Percentiles rank a stretch among this genome's conserved stretches.
phyloP scores from a whole-genome alignment of 768 basidiomycete species.

The Paxillus rubicundulus region DNA sequence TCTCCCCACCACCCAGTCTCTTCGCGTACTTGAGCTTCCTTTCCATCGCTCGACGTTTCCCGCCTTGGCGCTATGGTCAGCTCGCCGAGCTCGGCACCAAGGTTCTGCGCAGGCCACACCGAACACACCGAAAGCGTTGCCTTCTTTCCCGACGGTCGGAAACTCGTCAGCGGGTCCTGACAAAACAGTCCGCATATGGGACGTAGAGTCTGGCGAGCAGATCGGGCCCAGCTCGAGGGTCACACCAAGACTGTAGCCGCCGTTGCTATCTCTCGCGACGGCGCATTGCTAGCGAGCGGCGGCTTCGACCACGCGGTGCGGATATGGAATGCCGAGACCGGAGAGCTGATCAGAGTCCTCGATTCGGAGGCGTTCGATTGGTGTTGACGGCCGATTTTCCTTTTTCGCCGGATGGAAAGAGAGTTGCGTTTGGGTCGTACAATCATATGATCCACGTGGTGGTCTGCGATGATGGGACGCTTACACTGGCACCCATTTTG shows the following conservation, averaged over 20 bases:
- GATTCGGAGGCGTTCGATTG: not conserved
- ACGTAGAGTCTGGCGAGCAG: not conserved
- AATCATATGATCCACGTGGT: not conserved
- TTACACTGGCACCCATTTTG: too few species aligned
- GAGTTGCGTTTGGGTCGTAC: not conserved
- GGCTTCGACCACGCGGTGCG: too few species aligned
- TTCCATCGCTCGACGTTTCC: too few species aligned
- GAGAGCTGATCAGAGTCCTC: not conserved
- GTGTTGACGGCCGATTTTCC: not conserved
- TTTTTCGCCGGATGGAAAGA: conserved; percentile 1
- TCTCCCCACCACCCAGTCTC: too few species aligned
- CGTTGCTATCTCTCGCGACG: too few species aligned
- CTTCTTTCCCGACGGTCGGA: not conserved
- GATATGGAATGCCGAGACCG: not conserved
- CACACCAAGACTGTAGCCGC: not conserved
- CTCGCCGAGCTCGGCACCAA: too few species aligned
- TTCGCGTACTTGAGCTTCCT: too few species aligned
- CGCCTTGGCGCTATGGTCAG: too few species aligned
- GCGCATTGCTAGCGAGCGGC: too few species aligned
- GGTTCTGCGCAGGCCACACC: not conserved
- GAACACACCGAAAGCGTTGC: not conserved
- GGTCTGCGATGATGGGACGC: not conserved
- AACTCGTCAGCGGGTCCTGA: not conserved
- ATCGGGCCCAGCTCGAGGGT: not conserved
- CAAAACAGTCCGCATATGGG: not conserved